A percentile compares a stretch with the other conserved stretches of the same genome.
Evolutionary conservation across 169 alveolate species (phyloP).

Genomic region (Ophryocystis elektroscirrha): DNA sequence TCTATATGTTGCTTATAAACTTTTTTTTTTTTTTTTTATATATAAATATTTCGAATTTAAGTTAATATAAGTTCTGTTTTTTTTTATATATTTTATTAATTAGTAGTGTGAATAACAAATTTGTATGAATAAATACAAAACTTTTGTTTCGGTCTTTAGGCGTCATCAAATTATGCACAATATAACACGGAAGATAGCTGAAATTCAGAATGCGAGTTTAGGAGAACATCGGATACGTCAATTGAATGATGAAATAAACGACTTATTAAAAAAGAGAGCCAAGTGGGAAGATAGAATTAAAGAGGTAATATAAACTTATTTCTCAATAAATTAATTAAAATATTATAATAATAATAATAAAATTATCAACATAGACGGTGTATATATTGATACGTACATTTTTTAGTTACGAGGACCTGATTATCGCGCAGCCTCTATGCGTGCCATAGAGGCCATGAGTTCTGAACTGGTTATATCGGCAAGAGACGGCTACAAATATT

Average conservation of each 20-base stretch:
- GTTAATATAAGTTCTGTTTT: neutral
- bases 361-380: neutral
- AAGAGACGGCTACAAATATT: conserved; percentile 1
- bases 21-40: too few relatives aligned
- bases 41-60: too few relatives aligned
- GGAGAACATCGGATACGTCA: conserved; percentile 65
- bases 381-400: neutral
- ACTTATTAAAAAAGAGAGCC: conserved; percentile 48
- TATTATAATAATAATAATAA: neutral
- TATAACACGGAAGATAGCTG: conserved; percentile 40
- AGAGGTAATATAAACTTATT: conserved; percentile 60
- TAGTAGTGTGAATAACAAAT: neutral
- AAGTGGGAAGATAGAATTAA: conserved; percentile 63
- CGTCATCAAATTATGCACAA: conserved; percentile 34
- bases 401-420: neutral
- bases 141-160: conserved; percentile 4
- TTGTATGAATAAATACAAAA: neutral
- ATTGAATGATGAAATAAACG: conserved; percentile 62
- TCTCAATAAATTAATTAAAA: conserved; percentile 14
- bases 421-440: neutral
- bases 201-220: conserved; percentile 51
- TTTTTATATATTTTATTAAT: neutral
- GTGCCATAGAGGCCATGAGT: neutral
- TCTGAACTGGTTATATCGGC: neutral
- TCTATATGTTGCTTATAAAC: too few relatives aligned